Evolutionary conservation across 257 asterid species (phyloP).

Genomic region (Solanum microdontum): DNA sequence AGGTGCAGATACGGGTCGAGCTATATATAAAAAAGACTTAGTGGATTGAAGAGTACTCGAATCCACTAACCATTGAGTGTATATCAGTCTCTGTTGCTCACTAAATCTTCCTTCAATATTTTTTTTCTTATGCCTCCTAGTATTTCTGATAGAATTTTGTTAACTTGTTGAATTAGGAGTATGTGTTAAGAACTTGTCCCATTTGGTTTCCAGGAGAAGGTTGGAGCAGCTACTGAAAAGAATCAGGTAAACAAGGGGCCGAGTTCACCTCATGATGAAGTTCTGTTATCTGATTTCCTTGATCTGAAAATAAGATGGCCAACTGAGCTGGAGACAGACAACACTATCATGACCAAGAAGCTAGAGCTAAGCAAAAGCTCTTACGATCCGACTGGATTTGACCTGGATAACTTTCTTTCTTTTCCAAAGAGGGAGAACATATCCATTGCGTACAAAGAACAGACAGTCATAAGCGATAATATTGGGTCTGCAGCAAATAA

Average conservation of each 20-base stretch:
- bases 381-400: conserved; percentile 33
- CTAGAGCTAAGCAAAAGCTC: conserved; percentile 26
- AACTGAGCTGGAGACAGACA: conserved; percentile 26
- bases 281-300: conserved; percentile 51
- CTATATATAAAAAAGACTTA: not conserved
- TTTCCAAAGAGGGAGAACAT: conserved; percentile 16
- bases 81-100: not conserved
- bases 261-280: conserved; percentile 26
- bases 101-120: not conserved
- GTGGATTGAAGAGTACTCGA: not conserved
- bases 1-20: not conserved
- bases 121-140: not conserved
- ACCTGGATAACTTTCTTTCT: conserved; percentile 51
- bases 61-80: not conserved
- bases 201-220: conserved; percentile 58
- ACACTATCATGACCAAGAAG: conserved; percentile 17
- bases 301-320: conserved; percentile 48
- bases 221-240: conserved; percentile 26
- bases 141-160: not conserved
- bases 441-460: conserved; percentile 22
- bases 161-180: not conserved
- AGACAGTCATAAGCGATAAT: conserved; percentile 7
- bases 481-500: conserved; percentile 11
- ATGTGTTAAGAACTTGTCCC: not conserved
- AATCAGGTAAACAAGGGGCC: conserved; percentile 35